Percentiles rank a stretch among this genome's conserved stretches.
Conservation (phyloP, 768 basidiomycete species). For the Amylocystis lapponica region DNA sequence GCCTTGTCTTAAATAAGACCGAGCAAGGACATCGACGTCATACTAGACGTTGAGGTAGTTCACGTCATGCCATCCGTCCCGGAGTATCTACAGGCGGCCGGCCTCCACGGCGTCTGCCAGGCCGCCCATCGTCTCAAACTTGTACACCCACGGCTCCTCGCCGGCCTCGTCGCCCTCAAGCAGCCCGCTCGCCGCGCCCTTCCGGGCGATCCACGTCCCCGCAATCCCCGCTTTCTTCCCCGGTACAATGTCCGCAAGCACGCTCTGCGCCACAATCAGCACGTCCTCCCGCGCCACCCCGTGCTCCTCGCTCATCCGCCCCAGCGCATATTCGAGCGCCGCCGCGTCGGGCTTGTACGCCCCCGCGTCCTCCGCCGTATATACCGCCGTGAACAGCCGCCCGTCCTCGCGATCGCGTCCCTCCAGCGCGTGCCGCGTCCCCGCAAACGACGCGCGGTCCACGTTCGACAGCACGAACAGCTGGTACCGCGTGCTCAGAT, state of each 20-base stretch:
- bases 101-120: slow-evolving; percentile 58
- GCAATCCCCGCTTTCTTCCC: slow-evolving; percentile 49
- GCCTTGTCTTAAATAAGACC: too few relatives aligned
- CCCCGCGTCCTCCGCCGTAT: slow-evolving; percentile 70
- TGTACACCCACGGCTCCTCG: slow-evolving; percentile 19
- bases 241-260: slow-evolving; percentile 61
- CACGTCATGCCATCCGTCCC: too few relatives aligned
- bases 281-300: slow-evolving; percentile 39
- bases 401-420: slow-evolving; percentile 6
- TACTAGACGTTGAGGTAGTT: too few relatives aligned
- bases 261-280: slow-evolving; percentile 62
- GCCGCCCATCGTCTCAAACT: slow-evolving; percentile 52
- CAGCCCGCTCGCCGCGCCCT: slow-evolving; percentile 37
- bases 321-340: slow-evolving; percentile 47
- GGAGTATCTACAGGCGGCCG: too few relatives aligned
- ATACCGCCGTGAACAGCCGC: slow-evolving; percentile 59
- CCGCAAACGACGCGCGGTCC: slow-evolving; percentile 55
- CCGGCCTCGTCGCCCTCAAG: too few relatives aligned
- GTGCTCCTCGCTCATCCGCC: slow-evolving; percentile 27
- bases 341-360: slow-evolving; percentile 64
- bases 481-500: slow-evolving; percentile 57
- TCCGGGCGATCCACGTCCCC: slow-evolving; percentile 64
- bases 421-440: slow-evolving; percentile 50
- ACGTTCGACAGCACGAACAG: slow-evolving; percentile 76
- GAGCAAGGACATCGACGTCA: too few relatives aligned